These are phyloP conservation scores for Eurotiales sp. DNA, from an alignment of 2,329 filamentous ascomycete genomes.

Conservation along the genomic window DNA sequence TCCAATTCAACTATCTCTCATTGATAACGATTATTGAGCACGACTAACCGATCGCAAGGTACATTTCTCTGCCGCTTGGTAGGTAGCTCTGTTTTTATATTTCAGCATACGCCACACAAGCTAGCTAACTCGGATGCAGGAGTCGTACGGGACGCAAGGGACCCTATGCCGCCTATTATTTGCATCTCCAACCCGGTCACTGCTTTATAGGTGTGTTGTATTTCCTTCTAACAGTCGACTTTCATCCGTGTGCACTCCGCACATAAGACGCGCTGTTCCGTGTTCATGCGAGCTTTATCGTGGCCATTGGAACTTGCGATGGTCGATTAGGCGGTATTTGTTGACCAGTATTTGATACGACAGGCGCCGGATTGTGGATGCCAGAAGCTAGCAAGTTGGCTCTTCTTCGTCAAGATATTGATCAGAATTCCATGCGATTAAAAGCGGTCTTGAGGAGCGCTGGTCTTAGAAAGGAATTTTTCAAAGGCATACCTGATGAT, in stretches of 20 bases:
- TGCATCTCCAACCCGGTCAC: constrained; percentile 70
- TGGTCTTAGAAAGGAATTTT: constrained; percentile 61
- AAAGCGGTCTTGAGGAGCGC: constrained; percentile 62
- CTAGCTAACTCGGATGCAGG: constrained; percentile 37
- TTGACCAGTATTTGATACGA: constrained; percentile 4
- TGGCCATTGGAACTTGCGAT: not conserved
- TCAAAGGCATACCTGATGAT: constrained; percentile 53
- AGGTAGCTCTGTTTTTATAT: too few relatives aligned
- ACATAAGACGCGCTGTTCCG: not conserved
- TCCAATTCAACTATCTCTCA: not conserved
- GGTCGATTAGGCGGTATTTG: not conserved
- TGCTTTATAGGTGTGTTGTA: constrained; percentile 65
- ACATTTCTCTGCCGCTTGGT: constrained; percentile 80
- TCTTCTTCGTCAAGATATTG: constrained; percentile 68
- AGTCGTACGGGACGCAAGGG: constrained; percentile 84
- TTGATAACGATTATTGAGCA: constrained; percentile 8
- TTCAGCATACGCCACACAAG: too few relatives aligned
- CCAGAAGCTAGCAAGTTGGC: constrained; percentile 65
- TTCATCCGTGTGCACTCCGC: not conserved
- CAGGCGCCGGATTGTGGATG: constrained; percentile 76
- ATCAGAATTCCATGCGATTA: constrained; percentile 66
- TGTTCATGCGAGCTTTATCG: not conserved
- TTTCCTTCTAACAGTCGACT: not conserved
- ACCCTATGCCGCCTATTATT: constrained; percentile 82
- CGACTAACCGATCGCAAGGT: constrained; percentile 49